Conservation (phyloP, 2,329 filamentous ascomycete species). For the Neonectria magnoliae region DNA sequence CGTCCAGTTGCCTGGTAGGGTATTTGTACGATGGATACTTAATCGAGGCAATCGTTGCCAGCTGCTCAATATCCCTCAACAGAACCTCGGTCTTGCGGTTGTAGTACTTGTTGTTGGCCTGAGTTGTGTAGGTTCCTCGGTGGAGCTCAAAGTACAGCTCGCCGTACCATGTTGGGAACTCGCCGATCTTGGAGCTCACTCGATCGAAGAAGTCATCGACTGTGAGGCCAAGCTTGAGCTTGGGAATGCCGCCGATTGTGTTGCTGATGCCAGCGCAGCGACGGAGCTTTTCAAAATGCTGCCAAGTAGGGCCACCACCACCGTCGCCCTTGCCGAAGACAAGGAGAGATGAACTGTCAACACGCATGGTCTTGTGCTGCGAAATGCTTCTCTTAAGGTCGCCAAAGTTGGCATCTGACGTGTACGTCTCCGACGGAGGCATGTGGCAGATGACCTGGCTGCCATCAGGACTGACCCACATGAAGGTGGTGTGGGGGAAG, state of each 20-base stretch:
- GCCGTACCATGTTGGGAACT: constrained; percentile 95
- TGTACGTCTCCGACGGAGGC: constrained; percentile 95
- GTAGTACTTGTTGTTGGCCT: constrained; percentile 96
- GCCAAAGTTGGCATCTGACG: constrained; percentile 91
- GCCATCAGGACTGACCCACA: constrained; percentile 95
- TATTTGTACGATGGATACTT: constrained; percentile 81
- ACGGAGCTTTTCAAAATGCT: constrained; percentile 93
- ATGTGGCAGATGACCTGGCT: constrained; percentile 98
- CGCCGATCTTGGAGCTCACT: constrained; percentile 79
- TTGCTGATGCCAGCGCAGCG: constrained; percentile 93
- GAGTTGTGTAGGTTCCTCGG: constrained; percentile 95
- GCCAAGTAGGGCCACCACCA: constrained; percentile 92
- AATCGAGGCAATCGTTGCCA: constrained; percentile 87
- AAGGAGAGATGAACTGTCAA: constrained; percentile 88
- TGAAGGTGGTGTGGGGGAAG: constrained; percentile 98
- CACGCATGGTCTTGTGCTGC: constrained; percentile 95
- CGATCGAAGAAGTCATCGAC: constrained; percentile 95
- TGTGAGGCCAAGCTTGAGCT: constrained; percentile 86
- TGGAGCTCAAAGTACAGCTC: constrained; percentile 98
- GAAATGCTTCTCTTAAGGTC: constrained; percentile 90
- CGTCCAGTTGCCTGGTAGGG: constrained; percentile 91
- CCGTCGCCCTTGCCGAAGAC: constrained; percentile 98
- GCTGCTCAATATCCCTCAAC: constrained; percentile 86
- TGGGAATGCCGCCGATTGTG: constrained; percentile 79
- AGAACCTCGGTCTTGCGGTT: constrained; percentile 88